phyloP scores from a whole-genome alignment of 805 yeast genomes.

The Myxozyma sirexii region DNA sequence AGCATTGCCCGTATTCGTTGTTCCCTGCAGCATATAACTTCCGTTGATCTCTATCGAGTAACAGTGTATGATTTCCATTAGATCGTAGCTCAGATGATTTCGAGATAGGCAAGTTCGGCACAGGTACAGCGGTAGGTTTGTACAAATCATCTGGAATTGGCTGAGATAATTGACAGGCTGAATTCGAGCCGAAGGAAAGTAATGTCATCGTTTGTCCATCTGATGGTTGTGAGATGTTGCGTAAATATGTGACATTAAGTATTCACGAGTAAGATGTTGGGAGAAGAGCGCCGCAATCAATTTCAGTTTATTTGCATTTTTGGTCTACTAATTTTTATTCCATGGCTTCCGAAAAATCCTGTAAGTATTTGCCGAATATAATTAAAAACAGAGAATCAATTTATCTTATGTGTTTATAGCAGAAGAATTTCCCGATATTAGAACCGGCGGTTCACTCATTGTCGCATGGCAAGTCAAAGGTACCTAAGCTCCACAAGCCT shows the following conservation, averaged over 20 bases:
- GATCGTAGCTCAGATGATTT: conserved; percentile 52
- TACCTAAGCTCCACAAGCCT: conserved; percentile 36
- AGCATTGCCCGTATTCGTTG: conserved; percentile 60
- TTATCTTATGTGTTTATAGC: background rate
- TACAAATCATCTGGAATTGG: conserved; percentile 18
- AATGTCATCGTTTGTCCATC: conserved; percentile 3
- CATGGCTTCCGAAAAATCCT: no score
- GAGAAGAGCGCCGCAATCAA: no score
- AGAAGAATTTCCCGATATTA: conserved; percentile 12
- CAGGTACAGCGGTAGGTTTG: conserved; percentile 13
- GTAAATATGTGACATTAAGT: no score
- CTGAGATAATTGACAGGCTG: conserved; percentile 24
- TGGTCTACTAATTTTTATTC: no score
- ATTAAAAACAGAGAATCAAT: background rate
- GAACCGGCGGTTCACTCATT: conserved; percentile 55
- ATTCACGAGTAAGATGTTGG: no score
- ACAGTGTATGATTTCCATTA: conserved; percentile 76
- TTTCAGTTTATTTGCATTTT: no score
- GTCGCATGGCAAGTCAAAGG: conserved; percentile 75
- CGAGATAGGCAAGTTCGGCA: background rate
- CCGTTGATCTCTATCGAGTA: conserved; percentile 56
- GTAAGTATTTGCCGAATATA: background rate
- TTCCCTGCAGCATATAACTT: conserved; percentile 61
- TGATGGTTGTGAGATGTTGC: no score
- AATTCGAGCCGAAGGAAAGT: conserved; percentile 30